A percentile compares a stretch with the other conserved stretches of the same genome.
phyloP scores from a whole-genome alignment of 2,329 filamentous ascomycete species.

The Chaetomium olivaceum region DNA sequence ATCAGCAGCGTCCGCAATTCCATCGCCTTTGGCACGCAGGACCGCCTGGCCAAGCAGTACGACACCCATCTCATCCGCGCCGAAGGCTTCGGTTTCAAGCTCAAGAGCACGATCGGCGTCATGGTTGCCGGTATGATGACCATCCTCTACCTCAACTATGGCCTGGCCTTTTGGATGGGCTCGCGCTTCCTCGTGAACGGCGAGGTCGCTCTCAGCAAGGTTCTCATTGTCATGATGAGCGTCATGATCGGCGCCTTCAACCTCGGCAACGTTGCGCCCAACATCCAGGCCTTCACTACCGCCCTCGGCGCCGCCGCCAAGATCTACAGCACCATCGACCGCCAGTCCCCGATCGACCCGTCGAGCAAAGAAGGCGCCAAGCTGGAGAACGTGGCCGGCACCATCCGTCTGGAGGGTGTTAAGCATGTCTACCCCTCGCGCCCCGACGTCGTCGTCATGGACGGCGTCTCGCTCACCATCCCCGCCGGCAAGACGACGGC shows the following conservation, averaged over 20 bases:
- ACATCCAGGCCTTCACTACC: slow-evolving; percentile 82
- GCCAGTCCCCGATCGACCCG: slow-evolving; percentile 79
- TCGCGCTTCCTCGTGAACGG: slow-evolving; percentile 70
- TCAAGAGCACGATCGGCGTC: slow-evolving; percentile 69
- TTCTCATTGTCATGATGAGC: slow-evolving; percentile 84
- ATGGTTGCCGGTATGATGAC: slow-evolving; percentile 86
- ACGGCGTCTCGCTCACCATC: slow-evolving; percentile 75
- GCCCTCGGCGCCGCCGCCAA: slow-evolving; percentile 83
- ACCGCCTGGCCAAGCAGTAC: slow-evolving; percentile 85
- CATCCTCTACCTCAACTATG: slow-evolving; percentile 83
- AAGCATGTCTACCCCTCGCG: slow-evolving; percentile 95
- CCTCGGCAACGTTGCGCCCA: slow-evolving; percentile 82
- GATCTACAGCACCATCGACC: slow-evolving; percentile 93
- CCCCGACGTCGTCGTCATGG: slow-evolving; percentile 85
- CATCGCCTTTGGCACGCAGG: slow-evolving; percentile 89
- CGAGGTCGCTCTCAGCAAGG: slow-evolving; percentile 64
- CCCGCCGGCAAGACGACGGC: slow-evolving; percentile 91
- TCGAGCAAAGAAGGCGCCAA: slow-evolving; percentile 69
- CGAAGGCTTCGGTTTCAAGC: slow-evolving; percentile 72
- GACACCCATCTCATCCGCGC: slow-evolving; percentile 72
- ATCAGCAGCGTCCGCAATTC: slow-evolving; percentile 91
- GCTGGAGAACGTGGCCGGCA: slow-evolving; percentile 71
- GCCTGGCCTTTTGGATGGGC: slow-evolving; percentile 85
- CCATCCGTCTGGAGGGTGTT: slow-evolving; percentile 76
- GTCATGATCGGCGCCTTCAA: slow-evolving; percentile 93